Conservation (phyloP, 768 basidiomycete genomes). For the Lepiota brunneoincarnata region DNA sequence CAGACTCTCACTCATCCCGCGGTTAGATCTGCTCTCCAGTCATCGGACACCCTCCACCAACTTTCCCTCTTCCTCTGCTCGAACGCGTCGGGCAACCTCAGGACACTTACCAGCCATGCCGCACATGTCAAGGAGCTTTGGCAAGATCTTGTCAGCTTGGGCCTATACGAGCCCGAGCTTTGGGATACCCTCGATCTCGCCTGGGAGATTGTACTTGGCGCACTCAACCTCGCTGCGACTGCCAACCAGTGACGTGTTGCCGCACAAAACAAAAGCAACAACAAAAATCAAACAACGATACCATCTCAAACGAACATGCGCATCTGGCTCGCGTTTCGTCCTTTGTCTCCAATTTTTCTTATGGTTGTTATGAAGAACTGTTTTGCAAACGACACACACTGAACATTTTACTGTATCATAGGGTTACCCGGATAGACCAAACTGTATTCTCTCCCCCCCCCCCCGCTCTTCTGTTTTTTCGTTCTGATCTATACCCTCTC, state of each 20-base stretch:
- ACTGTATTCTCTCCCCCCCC: background rate
- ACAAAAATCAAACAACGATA: background rate
- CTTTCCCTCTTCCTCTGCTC: conserved; percentile 52
- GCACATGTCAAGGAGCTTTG: conserved; percentile 75
- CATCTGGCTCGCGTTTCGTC: conserved; percentile 6
- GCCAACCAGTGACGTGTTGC: conserved; percentile 21
- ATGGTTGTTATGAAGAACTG: background rate
- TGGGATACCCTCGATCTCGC: conserved; percentile 80
- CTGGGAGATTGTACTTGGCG: conserved; percentile 71
- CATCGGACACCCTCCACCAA: conserved; percentile 50
- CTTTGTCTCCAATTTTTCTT: background rate
- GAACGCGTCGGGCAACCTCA: conserved; percentile 41
- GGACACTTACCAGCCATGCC: conserved; percentile 52
- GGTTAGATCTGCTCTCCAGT: conserved; percentile 41
- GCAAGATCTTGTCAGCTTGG: conserved; percentile 75
- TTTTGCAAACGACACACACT: too few species aligned
- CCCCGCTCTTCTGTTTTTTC: background rate
- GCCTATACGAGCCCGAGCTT: conserved; percentile 66
- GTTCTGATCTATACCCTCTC: background rate
- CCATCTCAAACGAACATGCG: conserved; percentile 6
- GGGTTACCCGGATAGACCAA: conserved; percentile 6
- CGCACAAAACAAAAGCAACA: too few species aligned
- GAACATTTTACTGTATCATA: conserved; percentile 8
- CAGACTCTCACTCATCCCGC: conserved; percentile 40
- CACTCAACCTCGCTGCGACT: conserved; percentile 44